A percentile compares a stretch with the other conserved stretches of the same genome.
phyloP scores from a whole-genome alignment of 2,329 filamentous ascomycete species.

The Atkinsonella hypoxylon region DNA sequence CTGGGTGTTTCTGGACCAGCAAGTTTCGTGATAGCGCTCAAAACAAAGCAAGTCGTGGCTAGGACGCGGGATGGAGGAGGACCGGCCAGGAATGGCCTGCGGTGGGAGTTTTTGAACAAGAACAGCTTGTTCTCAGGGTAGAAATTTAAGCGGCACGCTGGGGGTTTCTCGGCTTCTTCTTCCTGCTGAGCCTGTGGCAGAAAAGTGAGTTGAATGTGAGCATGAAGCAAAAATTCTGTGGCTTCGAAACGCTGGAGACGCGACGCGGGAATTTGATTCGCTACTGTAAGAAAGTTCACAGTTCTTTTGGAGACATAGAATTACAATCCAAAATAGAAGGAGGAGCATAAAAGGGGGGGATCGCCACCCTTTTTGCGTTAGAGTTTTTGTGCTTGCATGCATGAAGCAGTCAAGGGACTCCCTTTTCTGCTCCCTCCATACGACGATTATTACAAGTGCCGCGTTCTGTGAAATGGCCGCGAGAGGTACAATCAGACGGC shows the following conservation, averaged over 20 bases:
- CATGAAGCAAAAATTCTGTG: neutral
- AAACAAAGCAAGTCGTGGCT: too few species aligned
- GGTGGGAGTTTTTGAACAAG: too few species aligned
- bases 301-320: neutral
- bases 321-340: constrained; percentile 5
- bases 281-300: neutral
- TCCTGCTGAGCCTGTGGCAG: neutral
- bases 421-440: too few species aligned
- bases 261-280: neutral
- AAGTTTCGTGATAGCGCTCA: too few species aligned
- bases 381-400: neutral
- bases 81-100: too few species aligned
- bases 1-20: too few species aligned
- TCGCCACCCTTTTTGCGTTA: neutral
- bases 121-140: too few species aligned
- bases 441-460: too few species aligned
- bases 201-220: constrained; percentile 1
- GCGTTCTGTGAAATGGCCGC: too few species aligned
- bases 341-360: neutral
- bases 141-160: too few species aligned
- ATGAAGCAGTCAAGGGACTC: neutral
- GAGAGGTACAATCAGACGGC: too few species aligned
- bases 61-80: too few species aligned
- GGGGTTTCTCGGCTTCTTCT: neutral
- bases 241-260: neutral